Conservation (phyloP, 352 stramenopile genomes). For the Globisporangium acanthophoron region DNA sequence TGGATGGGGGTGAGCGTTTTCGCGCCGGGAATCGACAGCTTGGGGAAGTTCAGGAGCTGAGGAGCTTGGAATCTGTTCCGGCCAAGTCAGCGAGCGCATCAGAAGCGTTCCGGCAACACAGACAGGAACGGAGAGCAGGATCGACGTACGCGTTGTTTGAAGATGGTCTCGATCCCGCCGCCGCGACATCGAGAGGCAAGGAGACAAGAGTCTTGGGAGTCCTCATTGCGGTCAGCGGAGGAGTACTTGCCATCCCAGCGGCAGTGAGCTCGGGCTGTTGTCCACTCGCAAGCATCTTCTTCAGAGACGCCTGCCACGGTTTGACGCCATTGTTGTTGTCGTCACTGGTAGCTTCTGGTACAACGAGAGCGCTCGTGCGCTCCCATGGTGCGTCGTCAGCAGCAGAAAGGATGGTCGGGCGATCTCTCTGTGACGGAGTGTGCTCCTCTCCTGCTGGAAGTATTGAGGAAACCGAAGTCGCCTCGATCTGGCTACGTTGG, state of each 20-base stretch:
- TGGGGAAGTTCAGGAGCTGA: constrained; percentile 40
- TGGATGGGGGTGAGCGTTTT: constrained; percentile 19
- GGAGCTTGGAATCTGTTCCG: constrained; percentile 2
- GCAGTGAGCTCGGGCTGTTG: constrained; percentile 8
- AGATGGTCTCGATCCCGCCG: background rate
- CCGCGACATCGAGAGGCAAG: background rate
- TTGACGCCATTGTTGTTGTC: background rate
- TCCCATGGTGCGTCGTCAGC: background rate
- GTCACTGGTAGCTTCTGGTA: background rate
- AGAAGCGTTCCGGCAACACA: no score
- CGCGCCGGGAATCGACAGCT: constrained; percentile 46
- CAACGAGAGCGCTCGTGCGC: background rate
- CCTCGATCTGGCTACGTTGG: constrained; percentile 13
- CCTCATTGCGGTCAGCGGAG: background rate
- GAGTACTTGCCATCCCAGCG: background rate
- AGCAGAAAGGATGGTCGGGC: background rate
- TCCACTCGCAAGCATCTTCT: constrained; percentile 45
- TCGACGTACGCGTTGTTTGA: constrained; percentile 7
- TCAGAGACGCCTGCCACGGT: constrained; percentile 54
- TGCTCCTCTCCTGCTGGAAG: constrained; percentile 1
- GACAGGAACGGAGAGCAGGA: background rate
- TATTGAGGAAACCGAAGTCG: background rate
- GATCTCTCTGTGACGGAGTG: background rate
- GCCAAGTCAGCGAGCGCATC: background rate
- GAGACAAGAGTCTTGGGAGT: constrained; percentile 4